Evolutionary conservation across 2,329 filamentous ascomycete genomes (phyloP), one percentile per base, ranked within the genome.

Genomic region (Paecilomyces dactylethromorphus): DNA sequence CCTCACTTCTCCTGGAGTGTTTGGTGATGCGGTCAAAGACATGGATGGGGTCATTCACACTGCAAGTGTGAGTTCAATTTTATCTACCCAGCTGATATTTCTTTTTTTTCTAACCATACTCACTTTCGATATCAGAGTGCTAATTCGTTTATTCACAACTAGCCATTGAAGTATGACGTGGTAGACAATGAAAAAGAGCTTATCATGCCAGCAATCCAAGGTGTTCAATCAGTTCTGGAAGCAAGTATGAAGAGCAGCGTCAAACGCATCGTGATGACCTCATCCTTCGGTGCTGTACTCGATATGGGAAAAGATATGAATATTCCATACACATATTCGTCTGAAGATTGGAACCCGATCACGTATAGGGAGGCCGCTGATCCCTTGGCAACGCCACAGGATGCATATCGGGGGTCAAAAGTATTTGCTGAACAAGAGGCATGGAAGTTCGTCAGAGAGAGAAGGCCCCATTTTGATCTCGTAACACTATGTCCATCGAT

Each of bases 231-330:
- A 22, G 32, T 56, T 56, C 33, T 56, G 54, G 24, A 56, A 12
- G 54, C 54, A 24, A 56, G 54, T 7, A 2, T 45, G 8, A 56
- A 50, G 0, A n/a, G 29, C n/a, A 32, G 54, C 3, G 18, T 56
- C 15, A 26, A 32, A 56, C 33, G 54, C 10, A 56, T 56, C 13
- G 54, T 56, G 7, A 18, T 56, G 10, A 56, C 32, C 3, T 56
- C 54, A 45, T 56, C 54, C 3, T 56, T 56, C 22, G 54, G 54
- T n/a, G 33, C 54, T 6, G 54, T 56, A 18, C 54, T 56, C 15
- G 32, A 56, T 21, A 56, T 56, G 33, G 12, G 33, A 8, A 39
- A 32, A 39, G 8, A 26, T 11, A 32, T 45, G 26, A 12, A 39
- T 1, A 13, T 56, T 2, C 35, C 35, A 4, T 56, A 21, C 31